Conservation (phyloP, 306 rosid genomes). For the Sicyos edulis region DNA sequence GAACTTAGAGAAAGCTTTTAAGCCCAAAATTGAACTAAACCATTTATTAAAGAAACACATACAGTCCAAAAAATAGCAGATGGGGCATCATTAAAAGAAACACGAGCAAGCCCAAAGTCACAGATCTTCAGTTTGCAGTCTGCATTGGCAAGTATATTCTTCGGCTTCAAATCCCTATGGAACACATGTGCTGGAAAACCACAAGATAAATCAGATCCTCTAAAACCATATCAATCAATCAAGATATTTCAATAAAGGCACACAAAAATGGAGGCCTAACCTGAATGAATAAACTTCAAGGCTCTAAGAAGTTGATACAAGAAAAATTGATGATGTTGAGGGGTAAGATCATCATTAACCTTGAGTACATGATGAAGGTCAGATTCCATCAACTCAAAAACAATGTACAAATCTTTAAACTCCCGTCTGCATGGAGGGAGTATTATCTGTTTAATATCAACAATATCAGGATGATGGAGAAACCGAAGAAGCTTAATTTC, state of each 20-base stretch:
- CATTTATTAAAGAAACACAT: constrained; percentile 20
- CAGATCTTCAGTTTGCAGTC: constrained; percentile 69
- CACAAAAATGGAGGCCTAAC: constrained; percentile 27
- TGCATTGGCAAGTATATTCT: constrained; percentile 66
- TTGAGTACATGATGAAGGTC: constrained; percentile 61
- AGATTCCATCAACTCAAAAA: constrained; percentile 67
- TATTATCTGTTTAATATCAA: constrained; percentile 61
- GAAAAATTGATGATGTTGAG: constrained; percentile 53
- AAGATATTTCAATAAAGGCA: constrained; percentile 1
- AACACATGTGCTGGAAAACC: constrained; percentile 42
- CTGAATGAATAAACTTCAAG: constrained; percentile 62
- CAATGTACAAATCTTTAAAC: constrained; percentile 57
- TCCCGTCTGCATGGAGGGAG: constrained; percentile 61
- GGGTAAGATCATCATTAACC: constrained; percentile 55
- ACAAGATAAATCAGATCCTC: constrained; percentile 15
- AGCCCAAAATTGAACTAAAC: neutral
- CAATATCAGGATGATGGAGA: constrained; percentile 63
- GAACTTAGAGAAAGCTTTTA: neutral
- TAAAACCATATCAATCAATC: neutral
- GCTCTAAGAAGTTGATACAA: constrained; percentile 69
- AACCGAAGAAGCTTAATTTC: constrained; percentile 62
- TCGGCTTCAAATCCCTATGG: constrained; percentile 67
- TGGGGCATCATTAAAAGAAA: constrained; percentile 49
- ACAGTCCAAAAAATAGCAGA: constrained; percentile 70
- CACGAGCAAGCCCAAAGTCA: constrained; percentile 70